phyloP scores from a whole-genome alignment of 495 filamentous ascomycete genomes.

The Penicillium bovifimosum region DNA sequence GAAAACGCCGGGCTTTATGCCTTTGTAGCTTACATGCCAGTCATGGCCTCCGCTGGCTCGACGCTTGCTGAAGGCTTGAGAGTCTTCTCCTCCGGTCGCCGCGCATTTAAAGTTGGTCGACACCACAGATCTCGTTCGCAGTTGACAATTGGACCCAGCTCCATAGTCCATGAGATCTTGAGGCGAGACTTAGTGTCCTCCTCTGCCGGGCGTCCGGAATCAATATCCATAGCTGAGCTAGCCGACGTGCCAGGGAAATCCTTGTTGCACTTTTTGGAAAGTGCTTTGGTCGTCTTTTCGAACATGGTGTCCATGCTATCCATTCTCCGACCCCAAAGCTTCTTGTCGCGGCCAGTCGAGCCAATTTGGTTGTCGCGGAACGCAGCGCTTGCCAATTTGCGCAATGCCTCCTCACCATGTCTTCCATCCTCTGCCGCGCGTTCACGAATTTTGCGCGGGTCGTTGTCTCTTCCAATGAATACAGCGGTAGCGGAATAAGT shows the following conservation, averaged over 20 bases:
- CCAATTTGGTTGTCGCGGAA: conserved; percentile 39
- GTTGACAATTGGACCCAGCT: conserved; percentile 45
- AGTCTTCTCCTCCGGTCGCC: conserved; percentile 29
- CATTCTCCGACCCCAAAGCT: conserved; percentile 38
- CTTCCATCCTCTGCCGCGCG: conserved; percentile 67
- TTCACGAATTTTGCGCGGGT: conserved; percentile 67
- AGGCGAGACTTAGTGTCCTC: conserved; percentile 24
- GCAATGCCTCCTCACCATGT: conserved; percentile 66
- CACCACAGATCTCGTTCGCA: conserved; percentile 45
- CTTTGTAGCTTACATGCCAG: conserved; percentile 23
- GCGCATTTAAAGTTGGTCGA: conserved; percentile 23
- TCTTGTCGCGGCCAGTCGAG: conserved; percentile 36
- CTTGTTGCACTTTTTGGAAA: conserved; percentile 34
- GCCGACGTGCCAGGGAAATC: conserved; percentile 5
- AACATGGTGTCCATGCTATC: conserved; percentile 48
- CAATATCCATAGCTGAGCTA: conserved; percentile 31
- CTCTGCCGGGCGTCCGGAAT: conserved; percentile 23
- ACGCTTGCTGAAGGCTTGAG: conserved; percentile 19
- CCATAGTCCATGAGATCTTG: conserved; percentile 31
- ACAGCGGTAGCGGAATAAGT: conserved; percentile 66
- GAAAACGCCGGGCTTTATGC: conserved; percentile 18
- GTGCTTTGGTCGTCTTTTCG: conserved; percentile 39
- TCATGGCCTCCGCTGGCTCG: conserved; percentile 27
- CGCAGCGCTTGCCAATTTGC: conserved; percentile 55
- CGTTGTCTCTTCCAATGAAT: conserved; percentile 58